Conservation (phyloP, 371 early-diverging fungal genomes). For the Blakeslea trispora region DNA sequence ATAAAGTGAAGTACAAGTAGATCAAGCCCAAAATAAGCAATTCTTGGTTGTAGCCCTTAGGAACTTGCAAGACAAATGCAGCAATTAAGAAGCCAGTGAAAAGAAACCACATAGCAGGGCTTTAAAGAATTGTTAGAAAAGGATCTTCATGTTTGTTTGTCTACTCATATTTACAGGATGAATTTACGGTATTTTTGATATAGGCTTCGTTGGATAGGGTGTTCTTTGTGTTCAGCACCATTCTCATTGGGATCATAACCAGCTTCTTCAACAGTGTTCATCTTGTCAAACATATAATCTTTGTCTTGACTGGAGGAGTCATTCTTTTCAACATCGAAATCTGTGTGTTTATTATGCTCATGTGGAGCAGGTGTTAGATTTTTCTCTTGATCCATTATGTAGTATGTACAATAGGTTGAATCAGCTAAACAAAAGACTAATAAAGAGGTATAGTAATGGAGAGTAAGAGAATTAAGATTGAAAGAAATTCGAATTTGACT, state of each 20-base stretch:
- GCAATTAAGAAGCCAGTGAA: conserved; percentile 32
- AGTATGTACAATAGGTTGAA: not conserved
- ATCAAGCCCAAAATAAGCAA: conserved; percentile 30
- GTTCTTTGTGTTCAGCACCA: not conserved
- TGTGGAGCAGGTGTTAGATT: not conserved
- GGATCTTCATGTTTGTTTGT: not conserved
- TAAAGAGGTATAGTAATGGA: not conserved
- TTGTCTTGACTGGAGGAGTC: not conserved
- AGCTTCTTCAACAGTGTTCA: conserved; percentile 7
- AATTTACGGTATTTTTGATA: conserved; percentile 11
- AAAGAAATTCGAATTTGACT: not conserved
- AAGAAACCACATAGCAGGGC: conserved; percentile 22
- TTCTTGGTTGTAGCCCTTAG: conserved; percentile 35
- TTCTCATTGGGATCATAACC: not conserved
- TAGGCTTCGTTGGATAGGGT: not conserved
- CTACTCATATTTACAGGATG: conserved; percentile 12
- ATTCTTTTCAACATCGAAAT: not conserved
- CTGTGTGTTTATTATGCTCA: not conserved
- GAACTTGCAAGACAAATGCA: conserved; percentile 28
- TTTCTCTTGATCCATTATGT: conserved; percentile 1
- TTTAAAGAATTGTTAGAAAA: not conserved
- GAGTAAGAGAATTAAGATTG: not conserved
- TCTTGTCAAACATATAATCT: conserved; percentile 7
- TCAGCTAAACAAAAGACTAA: not conserved
- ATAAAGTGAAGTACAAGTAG: conserved; percentile 29